phyloP scores from a whole-genome alignment of 768 basidiomycete species.

The Suillus cothurnatus region DNA sequence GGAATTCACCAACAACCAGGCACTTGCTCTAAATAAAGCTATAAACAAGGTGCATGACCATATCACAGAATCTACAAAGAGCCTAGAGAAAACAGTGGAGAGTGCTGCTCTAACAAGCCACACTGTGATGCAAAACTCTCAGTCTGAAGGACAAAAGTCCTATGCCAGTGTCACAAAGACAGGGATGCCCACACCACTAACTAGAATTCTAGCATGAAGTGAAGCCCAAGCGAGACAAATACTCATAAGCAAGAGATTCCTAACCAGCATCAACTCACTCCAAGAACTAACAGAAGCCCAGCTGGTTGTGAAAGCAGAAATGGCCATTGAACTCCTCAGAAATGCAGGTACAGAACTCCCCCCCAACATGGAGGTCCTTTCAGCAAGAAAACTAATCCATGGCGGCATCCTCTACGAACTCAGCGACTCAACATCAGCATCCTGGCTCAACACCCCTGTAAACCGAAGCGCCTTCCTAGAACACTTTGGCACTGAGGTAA shows the following conservation, averaged over 20 bases:
- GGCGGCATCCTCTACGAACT: slow-evolving; percentile 21
- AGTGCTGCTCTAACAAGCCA: too few species aligned
- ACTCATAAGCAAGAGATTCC: background rate
- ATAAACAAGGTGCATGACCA: background rate
- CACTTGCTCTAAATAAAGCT: background rate
- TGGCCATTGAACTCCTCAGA: background rate
- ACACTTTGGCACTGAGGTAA: slow-evolving; percentile 1
- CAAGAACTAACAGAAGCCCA: background rate
- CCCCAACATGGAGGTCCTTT: background rate
- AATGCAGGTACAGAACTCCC: background rate
- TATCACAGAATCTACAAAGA: background rate
- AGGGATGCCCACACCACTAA: background rate
- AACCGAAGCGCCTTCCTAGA: slow-evolving; percentile 12
- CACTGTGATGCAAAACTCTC: too few species aligned
- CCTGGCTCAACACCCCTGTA: slow-evolving; percentile 18
- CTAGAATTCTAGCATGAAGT: background rate
- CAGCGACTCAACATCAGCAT: slow-evolving; percentile 8
- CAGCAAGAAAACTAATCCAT: slow-evolving; percentile 5
- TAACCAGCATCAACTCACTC: background rate
- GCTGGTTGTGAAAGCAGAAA: background rate
- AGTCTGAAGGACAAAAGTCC: background rate
- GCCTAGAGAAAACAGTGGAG: background rate
- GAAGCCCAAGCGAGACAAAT: background rate
- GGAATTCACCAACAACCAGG: background rate
- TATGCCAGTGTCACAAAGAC: background rate